Evolutionary conservation across 208 protist genomes (phyloP), one percentile per base, ranked within the genome.

Genomic region (Acanthamoeba lenticulata): DNA sequence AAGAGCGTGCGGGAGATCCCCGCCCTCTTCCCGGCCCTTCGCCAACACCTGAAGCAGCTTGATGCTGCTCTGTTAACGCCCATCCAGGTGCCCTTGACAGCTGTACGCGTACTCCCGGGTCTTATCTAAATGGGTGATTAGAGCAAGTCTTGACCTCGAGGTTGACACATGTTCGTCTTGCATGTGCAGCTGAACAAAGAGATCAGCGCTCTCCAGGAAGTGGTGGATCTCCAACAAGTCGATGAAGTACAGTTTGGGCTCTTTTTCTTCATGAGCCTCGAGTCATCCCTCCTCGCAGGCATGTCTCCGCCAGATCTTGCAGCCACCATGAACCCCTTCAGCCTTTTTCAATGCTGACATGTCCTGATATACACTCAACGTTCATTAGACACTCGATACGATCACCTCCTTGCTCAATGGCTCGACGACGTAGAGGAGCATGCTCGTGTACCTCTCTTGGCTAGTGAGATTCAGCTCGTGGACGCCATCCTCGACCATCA

Each of bases 181-280:
- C 52, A 3, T 57, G 5, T 72, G 6, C 62, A 72, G 62, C 7
- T 72, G 1, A 72, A 72, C 27, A 17, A 72, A 17, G 62, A 32
- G 34, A 72, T 72, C 62, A 1, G 9, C 6, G 62, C 27, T 15
- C 62, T 72, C 2, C 32, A 40, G 6, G 6, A 36, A 29, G 34
- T 72, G 27, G 27, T 72, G n/a, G 27, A 72, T 29, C 5, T 72
- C 11, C 34, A 32, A 27, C 11, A 9, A 9, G 27, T 72, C 32
- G 15, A 36, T 1, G 62, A 36, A 17, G n/a, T 72, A 27, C 62
- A 72, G 34, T 72, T 72, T 17, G 62, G 62, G 27, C 6, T 72
- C 17, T 72, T 72, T 29, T 72, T 72, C 62, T 72, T 72, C 62
- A 40, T 72, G 62, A 72, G 62, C 62, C n/a, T 72, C 34, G 62